Base-by-base conservation (phyloP, 2,329 filamentous ascomycete genomes). In the Hirsutella thompsonii region DNA sequence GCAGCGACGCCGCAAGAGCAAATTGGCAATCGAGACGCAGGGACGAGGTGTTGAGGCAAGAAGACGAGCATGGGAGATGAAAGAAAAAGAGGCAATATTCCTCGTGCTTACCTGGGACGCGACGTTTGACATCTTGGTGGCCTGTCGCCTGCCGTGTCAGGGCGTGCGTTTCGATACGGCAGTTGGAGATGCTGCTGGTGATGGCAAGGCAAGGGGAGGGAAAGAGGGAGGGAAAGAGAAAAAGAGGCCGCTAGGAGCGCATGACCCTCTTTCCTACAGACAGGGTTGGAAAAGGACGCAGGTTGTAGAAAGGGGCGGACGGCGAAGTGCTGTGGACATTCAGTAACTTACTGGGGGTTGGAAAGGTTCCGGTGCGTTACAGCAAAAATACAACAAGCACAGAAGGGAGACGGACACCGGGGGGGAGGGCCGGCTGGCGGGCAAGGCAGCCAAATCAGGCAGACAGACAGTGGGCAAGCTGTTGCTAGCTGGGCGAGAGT, bases 101-200 rank as follows among this genome's bases (percentile, higher is more conserved):
- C 8, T n/a, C 8, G 11, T 5, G 2, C 70, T 47, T 61, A 77
- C 73, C 70, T 76, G 73, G 50, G 69, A 71, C 64, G 66, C 71
- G 69, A 76, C 69, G 66, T 48, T 45, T 46, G 72, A 74, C 72
- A 76, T 76, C 59, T 64, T 75, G 72, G 10, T 29, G 59, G 59
- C 64, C 66, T 60, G 63, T 69, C 67, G 69, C 70, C 69, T 72
- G 55, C 54, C 56, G 57, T 59, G 20, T 43, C 55, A 53, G 52
- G 52, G 52, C 52, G 54, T 47, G 52, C 50, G 49, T 53, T n/a
- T 56, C 51, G 55, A 54, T 57, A 56, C 56, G 56, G 56, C 57
- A 56, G 52, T 50, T 52, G 47, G 48, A 51, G 45, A 47, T 53
- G 52, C 53, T 51, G 48, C 23, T 55, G 55, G 47, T 55, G 48